Evolutionary conservation across 1,284 basidiomycete species (phyloP).

Genomic region (Hortiboletus rubellus): DNA sequence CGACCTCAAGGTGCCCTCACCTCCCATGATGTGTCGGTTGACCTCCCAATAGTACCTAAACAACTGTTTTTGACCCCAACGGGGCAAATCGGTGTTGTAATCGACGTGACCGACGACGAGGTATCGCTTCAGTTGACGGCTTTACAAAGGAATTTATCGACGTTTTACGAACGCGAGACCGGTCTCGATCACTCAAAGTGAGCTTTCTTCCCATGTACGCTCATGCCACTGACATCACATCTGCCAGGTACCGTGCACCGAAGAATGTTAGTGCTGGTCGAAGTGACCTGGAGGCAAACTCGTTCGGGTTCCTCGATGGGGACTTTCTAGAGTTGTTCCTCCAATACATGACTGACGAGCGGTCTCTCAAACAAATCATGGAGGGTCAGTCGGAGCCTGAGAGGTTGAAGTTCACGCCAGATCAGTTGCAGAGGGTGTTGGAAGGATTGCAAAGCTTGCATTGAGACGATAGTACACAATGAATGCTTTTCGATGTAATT

Average conservation of each 20-base stretch:
- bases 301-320: constrained; percentile 86
- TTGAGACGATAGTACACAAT: constrained; percentile 34
- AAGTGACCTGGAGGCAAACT: constrained; percentile 53
- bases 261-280: constrained; percentile 50
- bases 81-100: constrained; percentile 80
- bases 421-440: constrained; percentile 50
- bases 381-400: constrained; percentile 58
- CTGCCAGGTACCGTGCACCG: constrained; percentile 65
- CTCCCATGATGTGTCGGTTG: constrained; percentile 37
- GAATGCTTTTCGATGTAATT: constrained; percentile 16
- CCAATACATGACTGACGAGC: constrained; percentile 35
- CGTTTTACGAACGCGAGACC: constrained; percentile 55
- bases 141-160: constrained; percentile 78
- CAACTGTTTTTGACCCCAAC: constrained; percentile 79
- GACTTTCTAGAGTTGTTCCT: constrained; percentile 81
- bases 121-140: constrained; percentile 67
- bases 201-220: constrained; percentile 19
- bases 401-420: constrained; percentile 44
- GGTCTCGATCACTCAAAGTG: constrained; percentile 67
- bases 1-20: constrained; percentile 44
- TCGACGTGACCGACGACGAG: constrained; percentile 57
- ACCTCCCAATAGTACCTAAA: constrained; percentile 49
- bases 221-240: not conserved
- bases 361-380: constrained; percentile 47
- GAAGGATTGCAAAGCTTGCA: constrained; percentile 66